Evolutionary conservation across 805 yeast genomes (phyloP), one percentile per base, ranked within the genome.

Genomic region (Saccharomycopsis fibuligera): DNA sequence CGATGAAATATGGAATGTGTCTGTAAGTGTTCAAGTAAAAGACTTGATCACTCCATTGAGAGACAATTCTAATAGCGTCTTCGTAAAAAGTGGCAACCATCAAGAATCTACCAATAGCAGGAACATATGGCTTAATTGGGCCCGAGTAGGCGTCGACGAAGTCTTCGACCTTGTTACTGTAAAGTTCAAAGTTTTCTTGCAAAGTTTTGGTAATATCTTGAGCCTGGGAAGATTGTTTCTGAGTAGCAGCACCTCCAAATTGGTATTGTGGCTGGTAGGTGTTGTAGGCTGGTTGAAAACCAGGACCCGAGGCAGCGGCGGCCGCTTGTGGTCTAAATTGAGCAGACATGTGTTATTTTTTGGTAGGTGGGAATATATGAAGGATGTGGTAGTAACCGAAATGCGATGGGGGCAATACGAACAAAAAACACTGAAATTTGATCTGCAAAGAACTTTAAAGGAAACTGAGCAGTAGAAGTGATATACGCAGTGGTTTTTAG

Each of bases 31-130:
- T 76, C 57, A 93, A 72, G 65, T 85, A 91, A 64, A 79, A 84
- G 22, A 87, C 86, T 67, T 91, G 99, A 60, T 87, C 96, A 31
- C 75, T 66, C 97, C 97, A 91, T 68, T 90, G 97, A 4, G 88
- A 69, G 46, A 81, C 58, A 59, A 91, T 86, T 65, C 99, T 77
- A 46, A 83, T 63, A 2, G 96, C 77, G 62, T 93, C 98, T 67
- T 91, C 98, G 56, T 80, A 78, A 63, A 90, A 91, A 0, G 98
- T 93, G 43, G 96, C 95, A 48, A 91, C 96, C 54, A 91, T 90
- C 56, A 90, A 77, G 53, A 86, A 79, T 50, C 98, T 75, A 35
- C 96, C 98, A 58, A 91, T 78, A 21, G 81, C 80, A 6, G 98
- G 97, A 43, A 90, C 82, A 59, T 79, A 82, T 0, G 91, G 91